Evolutionary conservation across 1,139 yeast species (phyloP), one percentile per base, ranked within the genome.

Genomic region (Pichia kudriavzevii): DNA sequence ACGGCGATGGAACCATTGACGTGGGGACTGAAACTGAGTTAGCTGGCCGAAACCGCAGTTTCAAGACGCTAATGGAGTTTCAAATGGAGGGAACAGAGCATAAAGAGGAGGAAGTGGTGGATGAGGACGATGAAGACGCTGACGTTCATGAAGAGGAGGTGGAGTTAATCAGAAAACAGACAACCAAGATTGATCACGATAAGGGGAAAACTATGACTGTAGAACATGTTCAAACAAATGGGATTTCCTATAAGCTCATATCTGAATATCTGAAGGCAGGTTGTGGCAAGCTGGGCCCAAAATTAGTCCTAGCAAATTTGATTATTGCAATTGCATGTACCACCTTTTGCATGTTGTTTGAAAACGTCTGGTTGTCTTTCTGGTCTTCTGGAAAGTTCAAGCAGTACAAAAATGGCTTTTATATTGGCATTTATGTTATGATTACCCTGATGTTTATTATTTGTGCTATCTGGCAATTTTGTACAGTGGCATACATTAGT

Each of bases 21-120:
- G 61, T 75, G 26, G 94, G 91, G 14, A 69, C 81, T 0, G 59
- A 67, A 24, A 70, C 66, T 24, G 69, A 73, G 40, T 59, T 87
- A 41, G 52, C 61, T 31, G 47, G 35, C 1, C 53, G 60, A 4
- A 72, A 69, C 43, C 54, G 59, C 11, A 72, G 66, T 2, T 79
- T 83, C 47, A 59, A 59, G 7, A 63, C 66, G 15, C 61, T 81
- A 40, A 68, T 80, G 70, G 63, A 70, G 22, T 76, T 63, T 48
- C 69, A 61, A 42, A 53, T 58, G 41, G 52, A 43, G 16, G 22
- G 29, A 4, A 54, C 34, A 43, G 39, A 43, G 21, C n/a, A n/a
- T n/a, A 36, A 64, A 16, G 53, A 58, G 20, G 45, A 53, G 9
- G 51, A 55, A 4, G 56, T 56, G 7, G 60, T 59, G 5, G 58